Evolutionary conservation across 371 early-diverging fungal species (phyloP).

Genomic region (Mucor sp.): DNA sequence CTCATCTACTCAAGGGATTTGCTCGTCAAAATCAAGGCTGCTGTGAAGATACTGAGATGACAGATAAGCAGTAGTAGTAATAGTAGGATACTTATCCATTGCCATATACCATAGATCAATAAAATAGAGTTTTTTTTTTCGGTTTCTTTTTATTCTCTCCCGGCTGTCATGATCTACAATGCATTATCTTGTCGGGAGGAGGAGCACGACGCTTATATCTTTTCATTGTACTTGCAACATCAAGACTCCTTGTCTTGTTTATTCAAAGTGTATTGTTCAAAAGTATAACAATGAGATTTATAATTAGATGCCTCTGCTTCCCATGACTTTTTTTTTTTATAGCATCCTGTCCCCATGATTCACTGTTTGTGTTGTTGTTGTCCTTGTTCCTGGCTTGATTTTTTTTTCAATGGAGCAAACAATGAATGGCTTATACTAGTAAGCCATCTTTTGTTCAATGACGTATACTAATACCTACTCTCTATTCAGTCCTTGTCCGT

Average conservation of each 20-base stretch:
- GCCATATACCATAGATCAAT: background rate
- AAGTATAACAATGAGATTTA: background rate
- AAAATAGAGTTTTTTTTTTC: background rate
- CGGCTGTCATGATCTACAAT: background rate
- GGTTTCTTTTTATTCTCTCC: background rate
- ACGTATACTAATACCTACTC: too few relatives aligned
- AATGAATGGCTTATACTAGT: too few relatives aligned
- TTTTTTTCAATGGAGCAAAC: too few relatives aligned
- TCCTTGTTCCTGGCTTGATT: too few relatives aligned
- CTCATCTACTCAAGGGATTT: constrained; percentile 8
- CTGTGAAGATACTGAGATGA: background rate
- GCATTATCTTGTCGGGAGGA: background rate
- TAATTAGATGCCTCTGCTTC: background rate
- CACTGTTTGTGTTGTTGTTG: too few relatives aligned
- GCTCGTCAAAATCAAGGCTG: background rate
- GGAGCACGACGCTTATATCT: background rate
- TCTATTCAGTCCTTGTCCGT: too few relatives aligned
- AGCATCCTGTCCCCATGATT: background rate
- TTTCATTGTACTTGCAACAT: background rate
- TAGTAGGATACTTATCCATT: too few relatives aligned
- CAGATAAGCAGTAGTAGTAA: background rate
- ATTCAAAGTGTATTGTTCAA: background rate
- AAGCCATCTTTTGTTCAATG: too few relatives aligned
- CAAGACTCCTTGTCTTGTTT: background rate
- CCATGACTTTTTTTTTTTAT: background rate